A percentile compares a stretch with the other conserved stretches of the same genome.
Evolutionary conservation across 78 protist genomes (phyloP).

Genomic region (Protostelium mycophagum): DNA sequence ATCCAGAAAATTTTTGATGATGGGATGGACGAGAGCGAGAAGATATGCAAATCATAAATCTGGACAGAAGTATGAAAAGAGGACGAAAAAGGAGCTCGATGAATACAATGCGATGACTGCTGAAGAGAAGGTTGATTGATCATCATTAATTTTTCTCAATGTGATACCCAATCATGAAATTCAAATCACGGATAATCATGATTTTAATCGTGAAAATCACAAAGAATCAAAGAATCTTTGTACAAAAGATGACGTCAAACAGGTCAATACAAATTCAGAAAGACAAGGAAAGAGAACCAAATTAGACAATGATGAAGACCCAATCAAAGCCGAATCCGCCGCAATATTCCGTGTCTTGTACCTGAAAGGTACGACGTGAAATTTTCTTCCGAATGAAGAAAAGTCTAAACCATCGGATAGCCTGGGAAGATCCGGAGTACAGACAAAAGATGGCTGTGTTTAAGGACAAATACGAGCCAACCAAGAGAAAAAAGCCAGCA

Average conservation of each 20-base stretch:
- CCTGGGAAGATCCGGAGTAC: background rate
- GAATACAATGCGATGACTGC: background rate
- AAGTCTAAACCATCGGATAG: background rate
- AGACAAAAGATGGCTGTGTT: background rate
- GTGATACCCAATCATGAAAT: too few species aligned
- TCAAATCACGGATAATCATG: too few species aligned
- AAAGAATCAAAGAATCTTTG: too few species aligned
- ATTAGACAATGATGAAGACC: background rate
- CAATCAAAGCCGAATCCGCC: background rate
- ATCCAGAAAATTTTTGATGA: background rate
- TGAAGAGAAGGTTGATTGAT: background rate
- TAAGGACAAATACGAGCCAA: background rate
- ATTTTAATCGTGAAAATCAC: too few species aligned
- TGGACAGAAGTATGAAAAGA: background rate
- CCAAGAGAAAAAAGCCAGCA: background rate
- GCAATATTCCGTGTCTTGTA: background rate
- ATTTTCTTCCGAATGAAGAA: background rate
- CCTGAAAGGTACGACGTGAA: background rate
- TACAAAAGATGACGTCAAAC: too few species aligned
- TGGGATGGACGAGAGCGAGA: slow-evolving; percentile 1
- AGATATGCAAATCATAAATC: background rate
- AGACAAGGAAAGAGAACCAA: background rate
- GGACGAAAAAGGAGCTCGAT: background rate
- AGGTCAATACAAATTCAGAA: background rate
- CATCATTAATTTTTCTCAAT: background rate